These are phyloP conservation scores for Erythrobasidium hasegawianum DNA, from an alignment of 1,284 basidiomycete genomes.

Conservation along the genomic window DNA sequence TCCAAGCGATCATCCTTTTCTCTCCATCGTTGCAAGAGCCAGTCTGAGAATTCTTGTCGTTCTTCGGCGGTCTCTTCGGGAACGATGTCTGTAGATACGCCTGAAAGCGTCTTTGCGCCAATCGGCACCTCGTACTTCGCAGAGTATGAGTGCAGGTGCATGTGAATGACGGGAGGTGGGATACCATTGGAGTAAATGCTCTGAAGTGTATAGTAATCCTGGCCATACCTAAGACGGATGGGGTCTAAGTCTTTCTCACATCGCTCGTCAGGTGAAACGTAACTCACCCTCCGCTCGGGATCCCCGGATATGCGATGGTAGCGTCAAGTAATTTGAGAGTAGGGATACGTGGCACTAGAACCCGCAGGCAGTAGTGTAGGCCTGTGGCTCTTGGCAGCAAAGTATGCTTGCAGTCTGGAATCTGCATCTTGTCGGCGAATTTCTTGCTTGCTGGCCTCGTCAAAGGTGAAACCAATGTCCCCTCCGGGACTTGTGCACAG, in stretches of 20 bases:
- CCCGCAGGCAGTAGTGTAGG: slow-evolving; percentile 75
- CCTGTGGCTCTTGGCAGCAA: slow-evolving; percentile 89
- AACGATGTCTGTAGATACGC: background rate
- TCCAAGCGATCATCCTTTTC: slow-evolving; percentile 66
- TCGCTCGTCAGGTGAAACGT: background rate
- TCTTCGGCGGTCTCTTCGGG: slow-evolving; percentile 60
- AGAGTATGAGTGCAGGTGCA: slow-evolving; percentile 75
- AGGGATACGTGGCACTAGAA: slow-evolving; percentile 71
- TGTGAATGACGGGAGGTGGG: slow-evolving; percentile 77
- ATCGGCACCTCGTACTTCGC: slow-evolving; percentile 49
- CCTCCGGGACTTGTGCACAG: slow-evolving; percentile 64
- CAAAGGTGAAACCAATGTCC: slow-evolving; percentile 76
- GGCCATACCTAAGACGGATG: slow-evolving; percentile 60
- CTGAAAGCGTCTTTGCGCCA: slow-evolving; percentile 10
- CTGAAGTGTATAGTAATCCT: slow-evolving; percentile 78
- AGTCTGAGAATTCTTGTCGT: slow-evolving; percentile 68
- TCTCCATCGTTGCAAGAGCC: slow-evolving; percentile 75
- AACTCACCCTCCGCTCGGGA: slow-evolving; percentile 22
- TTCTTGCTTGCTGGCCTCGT: slow-evolving; percentile 77
- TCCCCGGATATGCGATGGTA: slow-evolving; percentile 42
- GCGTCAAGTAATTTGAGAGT: slow-evolving; percentile 60
- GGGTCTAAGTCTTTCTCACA: too few species aligned
- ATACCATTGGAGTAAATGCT: slow-evolving; percentile 80
- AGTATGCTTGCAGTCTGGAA: slow-evolving; percentile 69
- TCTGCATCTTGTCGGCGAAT: slow-evolving; percentile 74